Evolutionary conservation across 805 yeast genomes (phyloP), one percentile per base, ranked within the genome.

Genomic region (Metschnikowia amazonensis): DNA sequence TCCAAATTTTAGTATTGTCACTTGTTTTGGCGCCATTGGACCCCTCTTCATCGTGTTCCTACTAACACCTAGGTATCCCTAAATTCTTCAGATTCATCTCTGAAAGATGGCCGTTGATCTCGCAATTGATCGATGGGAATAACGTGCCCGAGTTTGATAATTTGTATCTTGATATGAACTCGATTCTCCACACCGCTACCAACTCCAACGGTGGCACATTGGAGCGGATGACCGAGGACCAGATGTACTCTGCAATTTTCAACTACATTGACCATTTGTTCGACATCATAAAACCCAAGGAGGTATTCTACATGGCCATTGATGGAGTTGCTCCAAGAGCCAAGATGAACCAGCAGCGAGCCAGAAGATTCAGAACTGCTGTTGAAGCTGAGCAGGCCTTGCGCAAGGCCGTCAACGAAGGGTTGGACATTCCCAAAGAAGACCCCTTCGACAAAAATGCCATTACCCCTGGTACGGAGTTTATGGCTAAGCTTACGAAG

Each of bases 251-350:
- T 14, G 84, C 92, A n/a, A 89, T 94, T 39, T 92, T 90, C 70
- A 84, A 87, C 28, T 94, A 94, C 60, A 92, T 94, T 52, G 99
- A 94, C 63, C 97, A 94, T 65, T 71, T 94, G 46, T 92, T 94
- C 59, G 83, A 83, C 50, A 80, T 89, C 21, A 89, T 94, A 53
- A 81, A 82, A 63, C 99, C 99, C 7, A 76, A 86, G 57, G 78
- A 88, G 61, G 80, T 84, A 11, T 87, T 92, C 56, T 90, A 85
- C 63, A 89, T 92, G 96, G 98, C 99, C 3, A 87, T 92, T 58
- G 99, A 92, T 69, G 99, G 99, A 63, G 98, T 92, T 42, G 99
- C 99, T 0, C 99, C 99, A 34, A 75, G 99, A 63, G 99, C 99
- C 9, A 92, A 92, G 62, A 90, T 92, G 97, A 92, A 92, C 63